Base-by-base conservation (phyloP, 768 basidiomycete species). In the Porphyrellus cyaneotinctus region DNA sequence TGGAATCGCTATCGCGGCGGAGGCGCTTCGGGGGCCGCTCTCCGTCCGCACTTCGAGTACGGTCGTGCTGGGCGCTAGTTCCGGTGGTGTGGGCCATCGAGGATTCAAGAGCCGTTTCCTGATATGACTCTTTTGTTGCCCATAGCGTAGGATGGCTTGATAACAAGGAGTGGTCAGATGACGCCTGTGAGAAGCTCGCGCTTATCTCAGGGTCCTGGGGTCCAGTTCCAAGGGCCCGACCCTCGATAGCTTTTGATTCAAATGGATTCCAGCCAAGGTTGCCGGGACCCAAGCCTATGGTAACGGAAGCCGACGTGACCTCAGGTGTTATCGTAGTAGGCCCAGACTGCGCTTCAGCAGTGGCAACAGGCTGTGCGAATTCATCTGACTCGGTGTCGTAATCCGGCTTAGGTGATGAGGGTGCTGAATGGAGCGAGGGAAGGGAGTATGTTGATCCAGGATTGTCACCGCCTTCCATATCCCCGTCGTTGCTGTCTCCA, bases 1-100 rank as follows among this genome's bases (percentile, higher is more conserved):
- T 28, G 24, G 54, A 46, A 53, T 54, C 49, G 49, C 56, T 56
- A 12, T 35, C 26, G n/a, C 53, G 51, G 39, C 65, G 63, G 43
- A 49, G 24, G 43, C 68, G 69, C 65, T 69, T 69, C 61, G 30
- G 38, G 4, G 54, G 60, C 61, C 68, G 65, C 50, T 58, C 69
- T 60, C 56, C 41, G 42, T 58, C 67, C 69, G 50, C 48, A 30
- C 56, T 60, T 32, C 32, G 49, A 51, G 57, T 59, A 17, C 56
- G 58, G 26, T 55, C 53, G 28, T 55, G 64, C 23, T 41, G 51
- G 3, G 26, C 14, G 4, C 35, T 24, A 46, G 47, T 47, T 49
- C 53, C 53, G 46, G 30, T 42, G 11, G 39, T 47, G 17, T 36
- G 51, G 35, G 48, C 46, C 39, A 39, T 51, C 49, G 53, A 54